Evolutionary conservation across 179 eudicot genomes (phyloP).

Genomic region (Beta macrorhiza): DNA sequence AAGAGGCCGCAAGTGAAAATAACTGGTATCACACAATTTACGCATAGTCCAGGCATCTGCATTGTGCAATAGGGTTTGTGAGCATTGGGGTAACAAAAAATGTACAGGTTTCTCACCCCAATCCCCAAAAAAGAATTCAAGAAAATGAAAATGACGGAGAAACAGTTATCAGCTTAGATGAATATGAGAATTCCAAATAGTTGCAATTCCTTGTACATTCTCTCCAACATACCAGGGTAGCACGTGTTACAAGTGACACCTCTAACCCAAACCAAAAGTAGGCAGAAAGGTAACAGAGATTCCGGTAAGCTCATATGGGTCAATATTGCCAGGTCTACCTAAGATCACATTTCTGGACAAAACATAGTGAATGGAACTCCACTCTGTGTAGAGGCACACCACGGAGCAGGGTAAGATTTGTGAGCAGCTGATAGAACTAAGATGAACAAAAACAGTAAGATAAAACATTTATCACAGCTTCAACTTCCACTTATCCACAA

Average conservation of each 20-base stretch:
- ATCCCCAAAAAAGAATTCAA: neutral
- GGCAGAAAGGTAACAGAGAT: neutral
- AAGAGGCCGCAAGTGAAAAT: no score
- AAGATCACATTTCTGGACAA: neutral
- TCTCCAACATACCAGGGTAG: neutral
- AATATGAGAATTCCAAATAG: neutral
- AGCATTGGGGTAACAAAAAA: neutral
- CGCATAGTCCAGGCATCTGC: no score
- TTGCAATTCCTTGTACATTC: neutral
- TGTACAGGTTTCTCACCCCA: neutral
- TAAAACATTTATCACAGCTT: neutral
- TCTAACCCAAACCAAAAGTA: neutral
- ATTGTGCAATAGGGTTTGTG: neutral
- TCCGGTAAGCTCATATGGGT: neutral
- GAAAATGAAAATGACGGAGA: neutral
- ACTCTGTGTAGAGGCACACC: neutral
- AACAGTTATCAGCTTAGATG: neutral
- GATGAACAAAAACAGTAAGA: neutral
- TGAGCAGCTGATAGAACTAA: slow-evolving; percentile 8
- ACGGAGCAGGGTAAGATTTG: neutral
- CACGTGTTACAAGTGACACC: neutral
- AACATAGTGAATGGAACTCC: neutral
- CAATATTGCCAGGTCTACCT: neutral
- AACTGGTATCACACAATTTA: no score
- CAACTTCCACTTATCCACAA: slow-evolving; percentile 3